Conservation (phyloP, 108 stramenopile genomes). For the Mediolabrus comicus region DNA sequence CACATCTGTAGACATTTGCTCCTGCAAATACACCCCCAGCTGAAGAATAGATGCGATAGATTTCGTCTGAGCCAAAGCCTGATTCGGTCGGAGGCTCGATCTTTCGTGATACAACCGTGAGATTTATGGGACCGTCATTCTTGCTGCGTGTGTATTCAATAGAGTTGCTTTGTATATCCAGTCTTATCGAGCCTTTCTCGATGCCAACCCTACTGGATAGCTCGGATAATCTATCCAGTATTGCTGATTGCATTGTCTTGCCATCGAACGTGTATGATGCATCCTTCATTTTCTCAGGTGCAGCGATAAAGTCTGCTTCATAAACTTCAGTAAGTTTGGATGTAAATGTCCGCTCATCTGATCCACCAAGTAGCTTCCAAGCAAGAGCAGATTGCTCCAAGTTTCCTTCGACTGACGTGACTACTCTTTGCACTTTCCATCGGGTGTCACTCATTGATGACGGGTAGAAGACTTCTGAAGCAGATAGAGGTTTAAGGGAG, state of each 20-base stretch:
- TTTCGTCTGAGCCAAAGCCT: conserved; percentile 57
- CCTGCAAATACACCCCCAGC: conserved; percentile 39
- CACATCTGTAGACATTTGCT: conserved; percentile 33
- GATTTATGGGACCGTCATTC: conserved; percentile 6
- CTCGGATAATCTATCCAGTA: conserved; percentile 56
- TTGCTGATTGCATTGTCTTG: conserved; percentile 23
- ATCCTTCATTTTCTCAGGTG: conserved; percentile 27
- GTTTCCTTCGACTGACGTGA: conserved; percentile 59
- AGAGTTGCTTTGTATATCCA: conserved; percentile 13
- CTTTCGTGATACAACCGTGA: conserved; percentile 45
- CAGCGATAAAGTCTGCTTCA: conserved; percentile 35
- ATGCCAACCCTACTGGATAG: conserved; percentile 26
- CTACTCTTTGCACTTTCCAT: conserved; percentile 47
- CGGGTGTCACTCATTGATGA: conserved; percentile 47
- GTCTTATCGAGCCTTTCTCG: conserved; percentile 10
- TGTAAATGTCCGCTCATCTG: conserved; percentile 10
- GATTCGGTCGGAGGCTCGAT: conserved; percentile 49
- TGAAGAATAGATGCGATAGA: conserved; percentile 32
- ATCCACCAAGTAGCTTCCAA: conserved; percentile 57
- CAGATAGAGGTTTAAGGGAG: conserved; percentile 9
- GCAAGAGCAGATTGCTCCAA: conserved; percentile 50
- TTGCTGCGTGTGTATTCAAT: conserved; percentile 16
- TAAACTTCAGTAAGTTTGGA: conserved; percentile 36
- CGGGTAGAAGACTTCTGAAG: conserved; percentile 52
- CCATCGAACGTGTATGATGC: conserved; percentile 34